A percentile compares a stretch with the other conserved stretches of the same genome.
phyloP scores from a whole-genome alignment of 2,329 filamentous ascomycete genomes.

The Cladophialophora yegresii region DNA sequence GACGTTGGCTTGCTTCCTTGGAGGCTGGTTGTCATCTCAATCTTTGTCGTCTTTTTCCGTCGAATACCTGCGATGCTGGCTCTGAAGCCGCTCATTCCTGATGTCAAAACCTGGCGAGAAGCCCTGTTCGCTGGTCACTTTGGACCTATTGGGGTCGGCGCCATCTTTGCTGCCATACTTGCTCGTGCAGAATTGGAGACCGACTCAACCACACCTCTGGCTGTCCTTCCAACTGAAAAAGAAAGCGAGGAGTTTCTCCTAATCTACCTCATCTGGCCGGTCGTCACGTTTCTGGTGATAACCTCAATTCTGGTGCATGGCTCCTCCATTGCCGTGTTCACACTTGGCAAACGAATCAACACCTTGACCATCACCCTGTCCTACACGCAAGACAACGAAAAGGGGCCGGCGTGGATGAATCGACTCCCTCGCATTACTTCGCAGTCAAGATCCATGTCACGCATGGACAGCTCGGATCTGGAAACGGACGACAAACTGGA shows the following conservation, averaged over 20 bases:
- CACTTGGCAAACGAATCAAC: conserved; percentile 96
- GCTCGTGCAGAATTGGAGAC: conserved; percentile 88
- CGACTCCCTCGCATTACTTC: conserved; percentile 80
- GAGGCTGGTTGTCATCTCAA: conserved; percentile 88
- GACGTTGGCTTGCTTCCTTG: conserved; percentile 77
- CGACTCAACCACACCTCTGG: conserved; percentile 71
- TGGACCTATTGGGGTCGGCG: conserved; percentile 93
- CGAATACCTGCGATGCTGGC: conserved; percentile 92
- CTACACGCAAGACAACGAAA: conserved; percentile 86
- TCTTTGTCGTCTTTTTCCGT: conserved; percentile 92
- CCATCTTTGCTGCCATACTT: conserved; percentile 91
- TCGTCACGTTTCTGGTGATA: conserved; percentile 90
- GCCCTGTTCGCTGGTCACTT: conserved; percentile 97
- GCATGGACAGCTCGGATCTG: conserved; percentile 58
- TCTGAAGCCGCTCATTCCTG: conserved; percentile 89
- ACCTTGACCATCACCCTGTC: conserved; percentile 93
- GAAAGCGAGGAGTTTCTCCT: conserved; percentile 65
- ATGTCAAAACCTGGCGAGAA: conserved; percentile 97
- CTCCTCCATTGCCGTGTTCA: conserved; percentile 97
- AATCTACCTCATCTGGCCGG: conserved; percentile 89
- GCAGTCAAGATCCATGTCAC: conserved; percentile 78
- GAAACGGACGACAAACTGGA: conserved; percentile 55
- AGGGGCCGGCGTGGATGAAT: conserved; percentile 93
- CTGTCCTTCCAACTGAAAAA: conserved; percentile 55
- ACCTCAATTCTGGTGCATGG: conserved; percentile 93